Conservation (phyloP, 305 asterid genomes). For the Fraxinus angustifolia region DNA sequence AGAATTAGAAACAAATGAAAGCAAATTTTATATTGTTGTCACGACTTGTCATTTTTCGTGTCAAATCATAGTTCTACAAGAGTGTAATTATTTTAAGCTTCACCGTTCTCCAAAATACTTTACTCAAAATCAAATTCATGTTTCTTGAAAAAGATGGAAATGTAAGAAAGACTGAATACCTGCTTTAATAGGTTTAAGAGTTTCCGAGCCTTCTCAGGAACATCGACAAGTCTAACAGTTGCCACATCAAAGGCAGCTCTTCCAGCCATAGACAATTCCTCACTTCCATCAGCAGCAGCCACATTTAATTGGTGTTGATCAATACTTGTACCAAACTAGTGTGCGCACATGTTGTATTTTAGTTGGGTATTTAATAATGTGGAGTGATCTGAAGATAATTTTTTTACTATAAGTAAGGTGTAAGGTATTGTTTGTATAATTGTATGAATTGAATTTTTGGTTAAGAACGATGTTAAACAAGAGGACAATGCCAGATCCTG, state of each 20-base stretch:
- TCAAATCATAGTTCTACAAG: not conserved
- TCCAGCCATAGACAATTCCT: slow-evolving; percentile 66
- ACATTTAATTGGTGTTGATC: slow-evolving; percentile 57
- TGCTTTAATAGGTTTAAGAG: slow-evolving; percentile 86
- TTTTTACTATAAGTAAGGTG: too few relatives aligned
- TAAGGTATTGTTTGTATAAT: too few relatives aligned
- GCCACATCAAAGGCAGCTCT: slow-evolving; percentile 90
- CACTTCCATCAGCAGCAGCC: slow-evolving; percentile 56
- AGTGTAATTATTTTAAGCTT: not conserved
- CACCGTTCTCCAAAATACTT: not conserved
- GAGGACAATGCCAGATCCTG: too few relatives aligned
- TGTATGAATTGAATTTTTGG: too few relatives aligned
- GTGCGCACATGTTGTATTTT: too few relatives aligned
- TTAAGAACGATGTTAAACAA: too few relatives aligned
- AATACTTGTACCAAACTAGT: slow-evolving; percentile 47
- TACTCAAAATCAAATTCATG: not conserved
- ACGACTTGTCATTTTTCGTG: not conserved
- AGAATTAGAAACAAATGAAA: not conserved
- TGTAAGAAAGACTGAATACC: slow-evolving; percentile 38
- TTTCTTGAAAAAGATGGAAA: slow-evolving; percentile 7
- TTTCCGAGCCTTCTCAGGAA: slow-evolving; percentile 88
- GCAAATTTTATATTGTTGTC: not conserved
- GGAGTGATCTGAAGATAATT: too few relatives aligned
- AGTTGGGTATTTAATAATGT: too few relatives aligned
- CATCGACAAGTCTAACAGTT: slow-evolving; percentile 73